Base-by-base conservation (phyloP, 768 basidiomycete species). In the Termitomyces sp. region DNA sequence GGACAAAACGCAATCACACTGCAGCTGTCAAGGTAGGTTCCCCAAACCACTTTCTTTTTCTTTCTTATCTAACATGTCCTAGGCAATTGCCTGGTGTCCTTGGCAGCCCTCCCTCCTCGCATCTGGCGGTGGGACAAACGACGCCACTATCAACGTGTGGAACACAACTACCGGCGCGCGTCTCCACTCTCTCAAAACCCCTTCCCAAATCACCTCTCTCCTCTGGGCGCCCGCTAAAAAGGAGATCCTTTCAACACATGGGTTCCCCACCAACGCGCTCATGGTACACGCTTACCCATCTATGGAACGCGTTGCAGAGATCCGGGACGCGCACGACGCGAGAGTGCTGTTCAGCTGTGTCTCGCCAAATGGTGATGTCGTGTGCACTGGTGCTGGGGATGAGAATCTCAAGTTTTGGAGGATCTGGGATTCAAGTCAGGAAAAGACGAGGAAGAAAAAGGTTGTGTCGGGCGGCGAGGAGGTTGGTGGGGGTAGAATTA, bases 331-430 rank as follows among this genome's bases (percentile, higher is more conserved):
- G 1, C 97, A 98, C 62, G 95, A 98, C 67, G 86, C 88, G 29
- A 76, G 97, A 3, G 91, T 98, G 49, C 73, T 98, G 39, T 93
- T 89, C 66, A 91, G 89, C 53, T 84, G 87, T 20, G 67, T 97
- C 7, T 84, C 89, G 53, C 97, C 97, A 2, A 88, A 85, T 7
- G 97, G 97, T 0, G 93, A 94, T 60, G 85, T 94, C 4, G 86
- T 99, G 10, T 89, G 86, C 59, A 98, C 96, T 0, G 93, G 91
- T 7, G 93, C 92, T 1, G 89, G 89, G 0, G 97, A 98, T 65
- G 96, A 98, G 76, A 95, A 95, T 64, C 76, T 98, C 63, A 98
- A 98, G 76, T 96, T 96, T 72, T 96, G 94, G 94, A 83, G 85
- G 55, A 79, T 92, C 36, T 91, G 90, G 90, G 89, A 91, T 46